Conservation (phyloP, 2,329 filamentous ascomycete genomes). For the Furcasterigmium sp. region DNA sequence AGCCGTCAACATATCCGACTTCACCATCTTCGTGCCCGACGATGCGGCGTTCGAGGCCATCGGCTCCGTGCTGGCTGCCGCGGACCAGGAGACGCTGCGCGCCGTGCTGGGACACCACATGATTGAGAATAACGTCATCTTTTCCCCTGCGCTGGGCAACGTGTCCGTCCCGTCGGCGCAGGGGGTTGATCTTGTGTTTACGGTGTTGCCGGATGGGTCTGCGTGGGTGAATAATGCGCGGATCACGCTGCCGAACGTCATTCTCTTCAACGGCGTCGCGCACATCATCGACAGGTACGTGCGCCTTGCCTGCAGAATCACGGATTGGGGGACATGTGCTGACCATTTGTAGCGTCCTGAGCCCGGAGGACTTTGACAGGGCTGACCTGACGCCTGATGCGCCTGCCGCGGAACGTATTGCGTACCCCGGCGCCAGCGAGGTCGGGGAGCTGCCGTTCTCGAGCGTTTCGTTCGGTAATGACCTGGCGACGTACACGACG, state of each 20-base stretch:
- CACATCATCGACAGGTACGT: too few species aligned
- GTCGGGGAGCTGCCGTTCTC: conserved; percentile 20
- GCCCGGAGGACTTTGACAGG: conserved; percentile 19
- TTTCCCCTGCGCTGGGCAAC: conserved; percentile 20
- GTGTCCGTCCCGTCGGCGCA: conserved; percentile 17
- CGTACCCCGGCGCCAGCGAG: conserved; percentile 17
- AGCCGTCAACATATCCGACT: conserved; percentile 20
- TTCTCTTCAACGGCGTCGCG: conserved; percentile 25
- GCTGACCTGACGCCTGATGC: conserved; percentile 15
- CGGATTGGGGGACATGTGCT: too few species aligned
- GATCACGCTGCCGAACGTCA: conserved; percentile 22
- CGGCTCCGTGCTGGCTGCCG: conserved; percentile 18
- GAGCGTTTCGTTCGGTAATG: conserved; percentile 14
- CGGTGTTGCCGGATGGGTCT: conserved; percentile 20
- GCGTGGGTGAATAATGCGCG: conserved; percentile 24
- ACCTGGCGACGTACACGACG: conserved; percentile 18
- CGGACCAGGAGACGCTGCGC: conserved; percentile 16
- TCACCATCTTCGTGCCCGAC: conserved; percentile 22
- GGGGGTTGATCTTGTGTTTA: conserved; percentile 18
- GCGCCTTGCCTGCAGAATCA: too few species aligned
- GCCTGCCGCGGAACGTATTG: conserved; percentile 16
- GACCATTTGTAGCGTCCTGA: conserved; percentile 15
- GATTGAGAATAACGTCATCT: conserved; percentile 22
- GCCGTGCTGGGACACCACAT: conserved; percentile 24
- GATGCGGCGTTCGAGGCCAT: conserved; percentile 21